Conservation (phyloP, 441 rosid genomes). For the Sinapis alba region DNA sequence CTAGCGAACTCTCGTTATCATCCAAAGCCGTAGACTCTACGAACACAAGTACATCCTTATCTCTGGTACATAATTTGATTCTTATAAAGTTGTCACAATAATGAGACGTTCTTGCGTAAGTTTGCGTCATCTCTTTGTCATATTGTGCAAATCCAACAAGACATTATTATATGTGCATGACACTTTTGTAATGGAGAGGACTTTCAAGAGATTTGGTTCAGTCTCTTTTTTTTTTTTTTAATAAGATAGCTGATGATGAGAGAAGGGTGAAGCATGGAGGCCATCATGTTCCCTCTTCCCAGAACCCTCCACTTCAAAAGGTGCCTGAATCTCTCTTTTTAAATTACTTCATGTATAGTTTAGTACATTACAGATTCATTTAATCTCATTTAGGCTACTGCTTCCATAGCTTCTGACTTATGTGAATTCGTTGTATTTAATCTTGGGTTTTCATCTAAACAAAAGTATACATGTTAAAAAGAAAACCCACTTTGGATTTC, state of each 20-base stretch:
- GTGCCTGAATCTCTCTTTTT: constrained; percentile 14
- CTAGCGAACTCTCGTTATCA: neutral
- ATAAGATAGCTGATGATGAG: constrained; percentile 41
- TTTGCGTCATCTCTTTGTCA: constrained; percentile 53
- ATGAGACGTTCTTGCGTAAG: constrained; percentile 52
- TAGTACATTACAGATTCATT: constrained; percentile 26
- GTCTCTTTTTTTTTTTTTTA: neutral
- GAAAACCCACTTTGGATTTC: constrained; percentile 13
- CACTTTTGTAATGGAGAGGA: constrained; percentile 39
- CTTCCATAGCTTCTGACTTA: constrained; percentile 1
- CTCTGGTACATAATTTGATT: constrained; percentile 10
- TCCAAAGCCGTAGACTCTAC: neutral
- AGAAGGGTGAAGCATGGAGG: constrained; percentile 64
- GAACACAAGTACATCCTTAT: constrained; percentile 18
- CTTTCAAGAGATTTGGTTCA: constrained; percentile 49
- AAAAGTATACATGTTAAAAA: constrained; percentile 12
- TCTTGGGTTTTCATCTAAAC: neutral
- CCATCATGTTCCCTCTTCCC: constrained; percentile 78
- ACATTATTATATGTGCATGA: constrained; percentile 31
- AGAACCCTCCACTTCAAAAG: constrained; percentile 56
- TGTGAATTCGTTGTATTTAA: neutral
- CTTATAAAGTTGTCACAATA: constrained; percentile 9
- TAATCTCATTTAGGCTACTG: neutral
- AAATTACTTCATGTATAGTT: neutral
- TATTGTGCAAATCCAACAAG: constrained; percentile 37